Base-by-base conservation (phyloP, 108 stramenopile species). In the Cylindrotheca closterium region DNA sequence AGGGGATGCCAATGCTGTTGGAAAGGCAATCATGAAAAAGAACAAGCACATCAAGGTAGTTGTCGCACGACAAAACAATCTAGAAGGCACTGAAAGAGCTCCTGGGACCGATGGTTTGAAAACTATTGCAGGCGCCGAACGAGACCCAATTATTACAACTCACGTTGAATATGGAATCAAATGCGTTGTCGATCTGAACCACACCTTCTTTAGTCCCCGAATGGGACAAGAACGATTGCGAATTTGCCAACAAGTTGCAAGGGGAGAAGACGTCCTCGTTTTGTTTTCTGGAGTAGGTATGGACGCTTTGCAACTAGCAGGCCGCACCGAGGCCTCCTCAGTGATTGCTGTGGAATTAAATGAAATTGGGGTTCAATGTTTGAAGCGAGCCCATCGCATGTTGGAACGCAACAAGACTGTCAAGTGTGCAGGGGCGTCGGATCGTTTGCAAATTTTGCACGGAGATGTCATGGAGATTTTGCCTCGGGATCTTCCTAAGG, bases 251-350 rank as follows among this genome's bases (percentile, higher is more conserved):
- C 85, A 84, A 65, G 89, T 92, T 10, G 85, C 87, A 31, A 70
- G 89, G n/a, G 89, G 89, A 2, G 91, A 95, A 65, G 59, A 76
- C 26, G 89, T 95, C 2, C 60, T 95, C 42, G 85, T 86, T 3
- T 71, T 92, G 27, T 95, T 95, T 51, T 78, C 85, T 25, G 94
- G 94, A 33, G 89, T 92, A 0, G 91, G 86, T 4, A 85, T 92
- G 87, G 94, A 95, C 26, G 94, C 89, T 4, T 49, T 95, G 49
- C 85, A 88, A 48, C 83, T 95, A 62, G 91, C 82, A 4, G 85
- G 86, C 7, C 50, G 87, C 28, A 95, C 89, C 8, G 91, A 90
- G 66, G 85, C 88, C 15, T 68, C 34, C 2, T 70, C 75, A 49
- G 80, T 95, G 47, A 60, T 83, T 30, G 70, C 82, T 2, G 67